Conservation (phyloP, 768 basidiomycete genomes). For the Suillus brevipes region DNA sequence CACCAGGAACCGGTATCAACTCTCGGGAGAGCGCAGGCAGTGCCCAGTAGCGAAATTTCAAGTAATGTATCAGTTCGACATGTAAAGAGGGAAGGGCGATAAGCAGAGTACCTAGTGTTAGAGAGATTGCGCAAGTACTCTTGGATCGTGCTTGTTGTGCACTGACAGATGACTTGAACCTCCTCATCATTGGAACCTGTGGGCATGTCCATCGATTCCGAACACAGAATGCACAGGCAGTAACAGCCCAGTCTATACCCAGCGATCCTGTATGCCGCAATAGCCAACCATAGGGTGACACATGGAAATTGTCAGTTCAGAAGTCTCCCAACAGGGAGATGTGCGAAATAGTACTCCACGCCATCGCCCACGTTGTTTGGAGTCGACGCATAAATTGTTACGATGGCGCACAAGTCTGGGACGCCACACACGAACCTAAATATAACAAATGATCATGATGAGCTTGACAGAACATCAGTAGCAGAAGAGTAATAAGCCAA, state of each 20-base stretch:
- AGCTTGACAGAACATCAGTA: slow-evolving; percentile 54
- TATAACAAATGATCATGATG: slow-evolving; percentile 46
- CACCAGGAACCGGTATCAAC: slow-evolving; percentile 50
- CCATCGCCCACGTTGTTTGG: slow-evolving; percentile 46
- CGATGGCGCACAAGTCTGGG: slow-evolving; percentile 46
- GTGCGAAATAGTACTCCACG: slow-evolving; percentile 55
- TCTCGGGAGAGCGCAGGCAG: slow-evolving; percentile 70
- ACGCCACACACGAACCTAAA: slow-evolving; percentile 42
- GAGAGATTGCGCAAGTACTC: slow-evolving; percentile 25
- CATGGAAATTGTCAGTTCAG: slow-evolving; percentile 63
- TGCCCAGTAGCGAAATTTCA: slow-evolving; percentile 51
- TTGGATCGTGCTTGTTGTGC: background rate
- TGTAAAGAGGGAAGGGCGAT: slow-evolving; percentile 54
- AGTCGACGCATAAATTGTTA: slow-evolving; percentile 34
- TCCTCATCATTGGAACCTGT: slow-evolving; percentile 41
- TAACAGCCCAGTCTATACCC: slow-evolving; percentile 70
- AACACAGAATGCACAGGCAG: slow-evolving; percentile 71
- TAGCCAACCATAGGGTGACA: slow-evolving; percentile 66
- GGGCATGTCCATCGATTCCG: slow-evolving; percentile 53
- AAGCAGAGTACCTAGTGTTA: slow-evolving; percentile 43
- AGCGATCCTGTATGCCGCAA: slow-evolving; percentile 54
- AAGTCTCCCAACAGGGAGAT: slow-evolving; percentile 69
- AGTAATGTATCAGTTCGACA: slow-evolving; percentile 35
- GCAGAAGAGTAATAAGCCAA: slow-evolving; percentile 46
- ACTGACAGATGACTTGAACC: slow-evolving; percentile 5